phyloP scores from a whole-genome alignment of 164 flowering plant genomes.

The Piper longum region DNA sequence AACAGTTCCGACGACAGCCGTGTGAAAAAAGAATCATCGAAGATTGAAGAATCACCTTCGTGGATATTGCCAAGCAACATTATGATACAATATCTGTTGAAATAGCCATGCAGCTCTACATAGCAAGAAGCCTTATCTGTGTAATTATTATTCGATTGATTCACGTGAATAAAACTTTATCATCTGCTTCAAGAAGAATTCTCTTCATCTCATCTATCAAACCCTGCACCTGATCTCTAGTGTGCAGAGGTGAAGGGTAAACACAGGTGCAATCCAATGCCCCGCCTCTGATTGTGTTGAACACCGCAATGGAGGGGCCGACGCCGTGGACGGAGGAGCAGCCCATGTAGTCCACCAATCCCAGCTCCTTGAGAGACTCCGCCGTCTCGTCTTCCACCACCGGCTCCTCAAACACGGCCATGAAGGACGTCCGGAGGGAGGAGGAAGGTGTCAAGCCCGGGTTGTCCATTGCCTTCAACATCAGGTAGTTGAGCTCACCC shows the following conservation, averaged over 20 bases:
- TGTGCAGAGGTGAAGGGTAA: conserved; percentile 73
- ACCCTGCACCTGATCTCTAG: conserved; percentile 55
- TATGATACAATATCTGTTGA: no score
- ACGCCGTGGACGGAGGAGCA: conserved; percentile 67
- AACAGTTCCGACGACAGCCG: no score
- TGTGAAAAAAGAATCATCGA: no score
- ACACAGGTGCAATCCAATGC: conserved; percentile 49
- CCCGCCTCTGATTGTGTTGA: conserved; percentile 55
- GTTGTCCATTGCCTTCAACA: conserved; percentile 76
- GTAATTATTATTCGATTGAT: no score
- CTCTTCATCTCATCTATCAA: conserved; percentile 47
- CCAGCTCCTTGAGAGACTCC: conserved; percentile 20
- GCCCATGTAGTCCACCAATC: conserved; percentile 56
- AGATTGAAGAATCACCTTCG: no score
- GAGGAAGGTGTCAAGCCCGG: conserved; percentile 59
- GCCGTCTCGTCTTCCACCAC: conserved; percentile 27
- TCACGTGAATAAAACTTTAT: not conserved
- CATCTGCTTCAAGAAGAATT: conserved; percentile 21
- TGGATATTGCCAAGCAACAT: no score
- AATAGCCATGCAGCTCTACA: no score
- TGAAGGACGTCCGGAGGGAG: conserved; percentile 52
- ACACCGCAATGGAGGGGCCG: conserved; percentile 61
- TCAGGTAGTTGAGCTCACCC: conserved; percentile 63
- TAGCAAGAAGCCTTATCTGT: no score
- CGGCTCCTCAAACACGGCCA: conserved; percentile 61